Conservation (phyloP, 352 stramenopile species). For the Pythium monospermum region DNA sequence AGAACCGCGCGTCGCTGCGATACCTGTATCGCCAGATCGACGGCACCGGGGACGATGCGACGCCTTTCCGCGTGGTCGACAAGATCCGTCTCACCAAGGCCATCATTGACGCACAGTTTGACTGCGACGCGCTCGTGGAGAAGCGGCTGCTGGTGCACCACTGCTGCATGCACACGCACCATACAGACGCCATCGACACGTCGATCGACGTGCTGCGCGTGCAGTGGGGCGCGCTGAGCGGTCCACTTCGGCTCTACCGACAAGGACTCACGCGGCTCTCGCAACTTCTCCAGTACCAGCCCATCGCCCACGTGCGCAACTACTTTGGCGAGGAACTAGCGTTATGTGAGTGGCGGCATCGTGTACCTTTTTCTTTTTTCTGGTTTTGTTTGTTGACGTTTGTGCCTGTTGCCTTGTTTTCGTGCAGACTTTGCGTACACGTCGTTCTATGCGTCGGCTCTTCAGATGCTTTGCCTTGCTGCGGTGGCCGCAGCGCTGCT, state of each 20-base stretch:
- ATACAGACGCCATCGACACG: conserved; percentile 59
- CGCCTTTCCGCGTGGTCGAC: conserved; percentile 69
- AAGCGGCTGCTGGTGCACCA: conserved; percentile 45
- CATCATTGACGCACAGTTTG: conserved; percentile 64
- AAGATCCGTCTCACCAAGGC: conserved; percentile 74
- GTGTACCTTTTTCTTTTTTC: background rate
- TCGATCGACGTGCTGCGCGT: conserved; percentile 50
- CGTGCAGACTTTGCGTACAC: conserved; percentile 57
- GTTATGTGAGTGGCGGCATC: conserved; percentile 44
- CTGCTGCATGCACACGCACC: conserved; percentile 50
- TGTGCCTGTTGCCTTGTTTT: background rate
- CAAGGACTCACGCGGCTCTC: conserved; percentile 10
- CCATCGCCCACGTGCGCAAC: conserved; percentile 53
- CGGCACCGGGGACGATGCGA: conserved; percentile 23
- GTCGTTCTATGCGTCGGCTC: conserved; percentile 40
- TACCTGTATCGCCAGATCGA: conserved; percentile 75
- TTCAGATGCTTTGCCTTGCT: conserved; percentile 33
- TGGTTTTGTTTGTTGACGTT: background rate
- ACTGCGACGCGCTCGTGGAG: conserved; percentile 60
- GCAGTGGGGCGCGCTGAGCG: conserved; percentile 44
- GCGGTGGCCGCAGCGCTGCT: conserved; percentile 27
- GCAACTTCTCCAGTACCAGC: conserved; percentile 33
- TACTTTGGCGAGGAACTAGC: conserved; percentile 81
- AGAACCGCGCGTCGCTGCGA: conserved; percentile 38
- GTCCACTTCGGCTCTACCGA: conserved; percentile 21